Percentiles rank a stretch among this genome's conserved stretches.
These are phyloP conservation scores for Claviceps purpurea DNA, from an alignment of 2,329 filamentous ascomycete species.

Conservation along the genomic window DNA sequence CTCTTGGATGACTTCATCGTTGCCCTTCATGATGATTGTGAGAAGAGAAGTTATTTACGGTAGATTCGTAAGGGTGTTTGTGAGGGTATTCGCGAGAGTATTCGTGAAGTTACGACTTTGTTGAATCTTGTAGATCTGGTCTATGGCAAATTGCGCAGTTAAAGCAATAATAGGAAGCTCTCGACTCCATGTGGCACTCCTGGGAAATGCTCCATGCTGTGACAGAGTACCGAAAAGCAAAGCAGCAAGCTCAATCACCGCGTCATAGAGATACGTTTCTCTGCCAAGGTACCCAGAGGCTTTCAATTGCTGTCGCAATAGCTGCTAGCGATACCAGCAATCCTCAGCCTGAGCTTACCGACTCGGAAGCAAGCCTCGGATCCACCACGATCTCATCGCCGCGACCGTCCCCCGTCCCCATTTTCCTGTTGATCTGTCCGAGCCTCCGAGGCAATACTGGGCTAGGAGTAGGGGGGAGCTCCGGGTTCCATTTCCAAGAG, in stretches of 20 bases:
- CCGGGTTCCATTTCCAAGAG: too few species aligned
- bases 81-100: too few species aligned
- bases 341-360: not conserved
- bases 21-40: conserved; percentile 12
- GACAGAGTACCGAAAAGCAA: not conserved
- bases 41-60: not conserved
- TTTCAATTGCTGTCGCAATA: not conserved
- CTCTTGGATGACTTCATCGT: conserved; percentile 30
- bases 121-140: too few species aligned
- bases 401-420: too few species aligned
- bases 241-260: not conserved
- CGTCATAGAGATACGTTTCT: conserved; percentile 4
- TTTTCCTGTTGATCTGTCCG: too few species aligned
- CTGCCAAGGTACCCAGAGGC: not conserved
- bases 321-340: not conserved
- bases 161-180: not conserved
- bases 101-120: too few species aligned
- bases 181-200: not conserved
- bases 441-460: too few species aligned
- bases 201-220: too few species aligned
- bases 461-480: too few species aligned
- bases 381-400: too few species aligned
- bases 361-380: too few species aligned
- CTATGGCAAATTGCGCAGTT: not conserved
- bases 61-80: not conserved